A percentile compares a stretch with the other conserved stretches of the same genome.
Conservation (phyloP, 352 stramenopile species). For the Globisporangium megalacanthum region DNA sequence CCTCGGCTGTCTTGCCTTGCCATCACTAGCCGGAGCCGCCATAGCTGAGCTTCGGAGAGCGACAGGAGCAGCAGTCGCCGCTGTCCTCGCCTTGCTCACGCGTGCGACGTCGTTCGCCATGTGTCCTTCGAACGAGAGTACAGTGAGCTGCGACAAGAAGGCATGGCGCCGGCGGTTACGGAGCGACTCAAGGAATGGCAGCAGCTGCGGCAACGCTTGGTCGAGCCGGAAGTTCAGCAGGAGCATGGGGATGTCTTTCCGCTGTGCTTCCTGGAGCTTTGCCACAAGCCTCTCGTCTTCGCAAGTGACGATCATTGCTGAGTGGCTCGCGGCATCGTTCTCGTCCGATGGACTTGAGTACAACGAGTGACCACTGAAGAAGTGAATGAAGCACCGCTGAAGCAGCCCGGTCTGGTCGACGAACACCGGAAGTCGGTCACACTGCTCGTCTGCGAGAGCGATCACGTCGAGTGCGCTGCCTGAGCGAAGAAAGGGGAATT, state of each 20-base stretch:
- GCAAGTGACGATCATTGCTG: slow-evolving; percentile 27
- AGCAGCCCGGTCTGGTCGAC: slow-evolving; percentile 33
- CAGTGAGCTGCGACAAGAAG: slow-evolving; percentile 15
- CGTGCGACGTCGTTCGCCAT: neutral
- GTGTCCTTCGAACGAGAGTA: slow-evolving; percentile 3
- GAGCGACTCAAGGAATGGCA: slow-evolving; percentile 15
- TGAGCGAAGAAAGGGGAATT: slow-evolving; percentile 32
- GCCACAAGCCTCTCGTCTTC: slow-evolving; percentile 18
- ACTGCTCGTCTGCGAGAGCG: slow-evolving; percentile 20
- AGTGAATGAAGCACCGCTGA: slow-evolving; percentile 40
- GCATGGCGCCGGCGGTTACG: slow-evolving; percentile 12
- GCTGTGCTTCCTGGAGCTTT: slow-evolving; percentile 28
- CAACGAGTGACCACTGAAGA: slow-evolving; percentile 37
- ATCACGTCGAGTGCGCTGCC: slow-evolving; percentile 12
- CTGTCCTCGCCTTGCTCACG: slow-evolving; percentile 1
- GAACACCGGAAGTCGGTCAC: slow-evolving; percentile 36
- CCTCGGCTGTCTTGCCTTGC: neutral
- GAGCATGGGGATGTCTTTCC: slow-evolving; percentile 21
- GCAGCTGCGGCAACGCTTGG: slow-evolving; percentile 3
- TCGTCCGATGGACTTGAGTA: slow-evolving; percentile 19
- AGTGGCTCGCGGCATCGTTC: slow-evolving; percentile 11
- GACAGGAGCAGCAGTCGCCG: neutral
- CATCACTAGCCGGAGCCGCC: too few species aligned
- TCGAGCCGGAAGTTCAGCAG: slow-evolving; percentile 28
- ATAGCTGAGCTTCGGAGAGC: neutral